Percentiles rank a stretch among this genome's conserved stretches.
Evolutionary conservation across 1,139 yeast species (phyloP).

Genomic region (Hyphopichia buzzinii): DNA sequence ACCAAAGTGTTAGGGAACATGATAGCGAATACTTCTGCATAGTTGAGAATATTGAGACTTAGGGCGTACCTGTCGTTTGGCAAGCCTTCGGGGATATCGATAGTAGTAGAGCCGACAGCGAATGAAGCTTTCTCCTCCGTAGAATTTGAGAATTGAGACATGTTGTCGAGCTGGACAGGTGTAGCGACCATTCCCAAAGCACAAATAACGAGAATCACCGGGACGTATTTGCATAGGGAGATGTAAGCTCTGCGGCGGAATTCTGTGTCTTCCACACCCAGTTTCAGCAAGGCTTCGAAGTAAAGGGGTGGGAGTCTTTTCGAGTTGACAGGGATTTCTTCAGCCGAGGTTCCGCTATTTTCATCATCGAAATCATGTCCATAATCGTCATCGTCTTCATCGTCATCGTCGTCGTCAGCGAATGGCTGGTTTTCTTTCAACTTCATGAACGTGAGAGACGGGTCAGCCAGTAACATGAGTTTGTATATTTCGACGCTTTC

Average conservation of each 20-base stretch:
- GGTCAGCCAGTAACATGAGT: conserved; percentile 17
- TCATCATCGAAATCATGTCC: too few relatives aligned
- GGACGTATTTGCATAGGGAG: conserved; percentile 24
- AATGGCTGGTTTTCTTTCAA: conserved; percentile 8
- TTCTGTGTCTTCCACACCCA: conserved; percentile 16
- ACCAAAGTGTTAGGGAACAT: conserved; percentile 23
- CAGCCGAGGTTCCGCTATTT: background rate
- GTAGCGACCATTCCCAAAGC: conserved; percentile 35
- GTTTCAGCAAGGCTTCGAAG: conserved; percentile 11
- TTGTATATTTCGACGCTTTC: conserved; percentile 32
- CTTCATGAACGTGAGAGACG: conserved; percentile 19
- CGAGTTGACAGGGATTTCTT: background rate
- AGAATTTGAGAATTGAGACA: conserved; percentile 26
- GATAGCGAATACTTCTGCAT: conserved; percentile 21
- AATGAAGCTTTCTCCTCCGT: conserved; percentile 26
- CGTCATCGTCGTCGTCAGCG: background rate
- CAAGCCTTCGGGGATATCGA: conserved; percentile 12
- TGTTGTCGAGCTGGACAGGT: conserved; percentile 33
- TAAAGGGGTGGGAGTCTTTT: conserved; percentile 10
- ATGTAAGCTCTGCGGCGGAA: conserved; percentile 21
- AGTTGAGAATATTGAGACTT: conserved; percentile 23
- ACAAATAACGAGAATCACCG: conserved; percentile 29
- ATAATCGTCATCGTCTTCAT: background rate
- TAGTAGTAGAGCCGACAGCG: conserved; percentile 11
- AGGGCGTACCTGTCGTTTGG: conserved; percentile 22